Base-by-base conservation (phyloP, 306 rosid species). In the Lupinus albus region DNA sequence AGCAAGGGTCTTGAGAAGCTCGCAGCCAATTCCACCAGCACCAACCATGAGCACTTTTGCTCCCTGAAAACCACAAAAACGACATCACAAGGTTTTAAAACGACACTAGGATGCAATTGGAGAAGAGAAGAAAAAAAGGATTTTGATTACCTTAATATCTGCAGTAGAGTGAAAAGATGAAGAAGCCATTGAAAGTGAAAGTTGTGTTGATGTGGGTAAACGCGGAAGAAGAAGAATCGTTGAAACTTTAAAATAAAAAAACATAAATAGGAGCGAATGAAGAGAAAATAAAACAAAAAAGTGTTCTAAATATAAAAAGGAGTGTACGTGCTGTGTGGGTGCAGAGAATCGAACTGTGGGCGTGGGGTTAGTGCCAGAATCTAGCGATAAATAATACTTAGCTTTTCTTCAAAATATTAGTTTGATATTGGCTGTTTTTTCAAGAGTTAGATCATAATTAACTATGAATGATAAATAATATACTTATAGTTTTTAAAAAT, bases 21-120 rank as follows among this genome's bases (percentile, higher is more conserved):
- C 99, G 78, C 99, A 94, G 33, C 99, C 99, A 76, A 94, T 94
- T 74, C 99, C 99, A 55, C 99, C 99, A 4, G 99, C 99, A 15
- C 99, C 99, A 51, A 94, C 99, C 97, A 94, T 90, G 13, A 94
- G 96, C 74, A 90, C 97, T 73, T 82, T 94, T 33, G 97, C 84
- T 64, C 84, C 92, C 99, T 90, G 69, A n/a, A 76, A 50, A 25
- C 30, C 30, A 25, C 30, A 25, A 25, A 25, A 25, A 70, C 80
- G 76, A 70, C 76, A 62, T 64, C 11, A 5, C 9, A 33, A 25
- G 28, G 1, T 7, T 1, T 17, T n/a, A 46, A 76, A 76, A 70
- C 76, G 80, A 76, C 67, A 11, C 25, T 18, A 7, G 33, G 14
- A 8, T 5, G 8, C 5, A 67, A 15, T 18, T 3, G 20, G 38